These are phyloP conservation scores for Nicotiana paniculata DNA, from an alignment of 257 asterid species.

Conservation along the genomic window DNA sequence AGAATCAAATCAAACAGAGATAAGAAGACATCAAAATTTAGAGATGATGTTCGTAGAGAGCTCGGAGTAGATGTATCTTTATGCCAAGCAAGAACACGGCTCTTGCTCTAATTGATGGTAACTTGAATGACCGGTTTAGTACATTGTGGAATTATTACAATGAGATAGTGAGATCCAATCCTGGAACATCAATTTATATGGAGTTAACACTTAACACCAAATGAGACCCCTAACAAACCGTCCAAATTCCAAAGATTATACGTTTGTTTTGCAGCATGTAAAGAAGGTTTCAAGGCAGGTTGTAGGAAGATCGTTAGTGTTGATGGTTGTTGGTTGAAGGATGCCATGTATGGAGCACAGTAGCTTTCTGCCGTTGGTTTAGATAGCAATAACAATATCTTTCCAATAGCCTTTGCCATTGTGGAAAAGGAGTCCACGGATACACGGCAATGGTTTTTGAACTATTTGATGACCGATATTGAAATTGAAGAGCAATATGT, in stretches of 20 bases:
- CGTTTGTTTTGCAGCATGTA: not conserved
- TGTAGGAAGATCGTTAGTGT: not conserved
- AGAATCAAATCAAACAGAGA: too few relatives aligned
- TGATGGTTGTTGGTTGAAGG: not conserved
- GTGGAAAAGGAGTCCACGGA: slow-evolving; percentile 4
- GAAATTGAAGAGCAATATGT: not conserved
- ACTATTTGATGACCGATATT: not conserved
- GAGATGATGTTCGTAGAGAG: not conserved
- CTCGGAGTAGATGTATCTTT: not conserved
- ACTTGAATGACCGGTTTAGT: too few relatives aligned
- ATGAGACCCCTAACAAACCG: too few relatives aligned
- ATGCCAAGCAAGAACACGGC: not conserved
- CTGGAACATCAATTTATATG: not conserved
- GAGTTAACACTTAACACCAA: too few relatives aligned
- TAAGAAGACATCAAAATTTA: too few relatives aligned
- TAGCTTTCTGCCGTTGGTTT: not conserved
- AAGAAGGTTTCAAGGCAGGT: not conserved
- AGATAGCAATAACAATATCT: slow-evolving; percentile 11
- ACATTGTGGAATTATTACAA: too few relatives aligned
- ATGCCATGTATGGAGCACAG: not conserved
- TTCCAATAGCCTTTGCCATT: slow-evolving; percentile 15
- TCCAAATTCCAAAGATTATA: not conserved
- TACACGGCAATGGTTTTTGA: slow-evolving; percentile 11
- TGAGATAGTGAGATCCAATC: not conserved
- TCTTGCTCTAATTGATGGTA: not conserved